Evolutionary conservation across 73 alveolate genomes (phyloP), one percentile per base, ranked within the genome.

Genomic region (Diophrys appendiculata): DNA sequence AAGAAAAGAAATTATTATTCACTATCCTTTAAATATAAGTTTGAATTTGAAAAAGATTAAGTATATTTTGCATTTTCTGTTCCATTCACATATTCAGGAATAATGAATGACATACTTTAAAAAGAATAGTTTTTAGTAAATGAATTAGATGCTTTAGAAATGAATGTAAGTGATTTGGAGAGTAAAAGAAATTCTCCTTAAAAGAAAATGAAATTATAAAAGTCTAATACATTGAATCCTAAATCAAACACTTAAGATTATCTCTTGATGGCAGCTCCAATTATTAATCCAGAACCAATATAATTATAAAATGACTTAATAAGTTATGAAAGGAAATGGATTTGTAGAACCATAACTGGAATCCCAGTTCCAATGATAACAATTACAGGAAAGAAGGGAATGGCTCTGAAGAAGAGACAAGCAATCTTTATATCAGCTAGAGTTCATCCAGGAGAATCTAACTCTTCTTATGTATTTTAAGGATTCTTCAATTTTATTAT

Each of bases 381-480:
- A 18, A 33, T 82, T 3, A 67, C 75, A 18, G 31, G 53, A 3
- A 18, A 24, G 5, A 67, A 67, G 31, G 5, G 3, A 5, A 54
- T 54, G 72, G 81, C 28, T 74, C 77, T 73, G 43, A 84, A 84
- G 35, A 89, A 77, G 31, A 76, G 94, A 75, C 72, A 78, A 53
- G 96, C 92, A 11, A 79, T 89, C 1, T 81, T 85, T 29, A 78
- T 93, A n/a, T 79, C 91, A 31, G 98, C 96, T 0, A 72, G 98
- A 56, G 95, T 89, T 65, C 98, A 93, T 77, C 96, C 98, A 13
- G 98, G 98, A 0, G 98, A 93, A 73, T 90, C 96, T 1, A 91
- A 83, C 14, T 86, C 95, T 0, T 82, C 90, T 34, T 88, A 70
- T 81, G 96, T 89, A 0, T 74, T 87, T 77, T 79, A 80, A 70